These are phyloP conservation scores for Ambispora gerdemannii DNA, from an alignment of 192 early-diverging fungal species.

Conservation along the genomic window DNA sequence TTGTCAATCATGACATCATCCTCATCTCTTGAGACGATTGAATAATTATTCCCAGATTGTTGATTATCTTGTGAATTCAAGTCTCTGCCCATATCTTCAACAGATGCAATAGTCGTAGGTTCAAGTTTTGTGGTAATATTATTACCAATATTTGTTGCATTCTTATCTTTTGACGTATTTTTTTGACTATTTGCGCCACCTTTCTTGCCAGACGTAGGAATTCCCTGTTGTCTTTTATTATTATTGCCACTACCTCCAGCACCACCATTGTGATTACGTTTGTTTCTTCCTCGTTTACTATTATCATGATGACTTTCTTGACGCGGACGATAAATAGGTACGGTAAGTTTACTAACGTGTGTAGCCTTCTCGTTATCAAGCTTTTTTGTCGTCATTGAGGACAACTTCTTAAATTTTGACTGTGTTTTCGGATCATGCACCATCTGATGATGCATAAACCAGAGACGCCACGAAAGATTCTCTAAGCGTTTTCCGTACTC, in stretches of 20 bases:
- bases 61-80: too few species aligned
- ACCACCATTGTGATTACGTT: not conserved
- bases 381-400: slow-evolving; percentile 54
- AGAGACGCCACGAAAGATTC: slow-evolving; percentile 83
- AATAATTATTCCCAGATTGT: not conserved
- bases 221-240: not conserved
- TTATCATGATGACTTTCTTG: slow-evolving; percentile 5
- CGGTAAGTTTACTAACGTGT: not conserved
- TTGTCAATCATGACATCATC: not conserved
- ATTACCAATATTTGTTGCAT: not conserved
- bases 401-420: slow-evolving; percentile 55
- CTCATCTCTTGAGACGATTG: not conserved
- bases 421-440: slow-evolving; percentile 49
- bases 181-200: not conserved
- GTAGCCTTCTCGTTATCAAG: slow-evolving; percentile 46
- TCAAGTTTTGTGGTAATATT: not conserved
- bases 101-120: too few species aligned
- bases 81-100: too few species aligned
- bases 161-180: not conserved
- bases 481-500: slow-evolving; percentile 79
- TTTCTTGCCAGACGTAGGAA: too few species aligned
- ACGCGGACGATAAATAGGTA: slow-evolving; percentile 12
- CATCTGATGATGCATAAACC: slow-evolving; percentile 70
- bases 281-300: not conserved
- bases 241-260: not conserved